Percentiles rank a stretch among this genome's conserved stretches.
Conservation (phyloP, 495 filamentous ascomycete genomes). For the Penicillium simplicissimum region DNA sequence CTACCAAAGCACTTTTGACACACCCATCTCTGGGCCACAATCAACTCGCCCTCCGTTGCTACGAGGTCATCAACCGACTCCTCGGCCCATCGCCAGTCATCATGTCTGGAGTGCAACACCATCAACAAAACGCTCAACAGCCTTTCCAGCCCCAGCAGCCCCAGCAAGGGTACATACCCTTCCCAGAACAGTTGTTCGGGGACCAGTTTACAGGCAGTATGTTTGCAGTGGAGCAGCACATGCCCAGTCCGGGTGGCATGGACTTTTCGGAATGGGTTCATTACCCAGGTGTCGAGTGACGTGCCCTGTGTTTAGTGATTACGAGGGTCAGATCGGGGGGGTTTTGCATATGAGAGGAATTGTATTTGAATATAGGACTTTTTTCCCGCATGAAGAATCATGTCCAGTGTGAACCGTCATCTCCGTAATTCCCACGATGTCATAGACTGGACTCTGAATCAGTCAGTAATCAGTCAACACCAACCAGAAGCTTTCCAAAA, state of each 20-base stretch:
- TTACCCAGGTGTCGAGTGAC: slow-evolving; percentile 34
- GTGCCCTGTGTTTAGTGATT: slow-evolving; percentile 5
- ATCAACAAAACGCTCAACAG: slow-evolving; percentile 8
- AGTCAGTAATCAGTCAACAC: too few species aligned
- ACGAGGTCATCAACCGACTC: slow-evolving; percentile 48
- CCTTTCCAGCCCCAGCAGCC: slow-evolving; percentile 16
- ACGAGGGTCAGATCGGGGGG: slow-evolving; percentile 4
- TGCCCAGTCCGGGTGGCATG: slow-evolving; percentile 36
- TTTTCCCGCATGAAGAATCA: neutral
- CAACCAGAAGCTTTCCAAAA: slow-evolving; percentile 16
- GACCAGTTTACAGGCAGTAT: slow-evolving; percentile 39
- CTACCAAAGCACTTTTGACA: slow-evolving; percentile 46
- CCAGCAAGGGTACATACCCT: slow-evolving; percentile 40
- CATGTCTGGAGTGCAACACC: neutral
- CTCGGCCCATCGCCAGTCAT: slow-evolving; percentile 33
- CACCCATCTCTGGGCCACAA: slow-evolving; percentile 46
- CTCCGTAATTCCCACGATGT: too few species aligned
- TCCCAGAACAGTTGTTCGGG: slow-evolving; percentile 43
- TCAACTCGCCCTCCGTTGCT: slow-evolving; percentile 45
- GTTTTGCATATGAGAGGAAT: neutral
- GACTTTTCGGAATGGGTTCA: slow-evolving; percentile 52
- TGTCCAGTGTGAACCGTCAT: neutral
- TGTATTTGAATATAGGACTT: slow-evolving; percentile 3
- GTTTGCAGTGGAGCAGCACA: slow-evolving; percentile 43
- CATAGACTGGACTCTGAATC: too few species aligned